Percentiles rank a stretch among this genome's conserved stretches.
Evolutionary conservation across 805 yeast genomes (phyloP).

Genomic region (Kazachstania kunashirensis): DNA sequence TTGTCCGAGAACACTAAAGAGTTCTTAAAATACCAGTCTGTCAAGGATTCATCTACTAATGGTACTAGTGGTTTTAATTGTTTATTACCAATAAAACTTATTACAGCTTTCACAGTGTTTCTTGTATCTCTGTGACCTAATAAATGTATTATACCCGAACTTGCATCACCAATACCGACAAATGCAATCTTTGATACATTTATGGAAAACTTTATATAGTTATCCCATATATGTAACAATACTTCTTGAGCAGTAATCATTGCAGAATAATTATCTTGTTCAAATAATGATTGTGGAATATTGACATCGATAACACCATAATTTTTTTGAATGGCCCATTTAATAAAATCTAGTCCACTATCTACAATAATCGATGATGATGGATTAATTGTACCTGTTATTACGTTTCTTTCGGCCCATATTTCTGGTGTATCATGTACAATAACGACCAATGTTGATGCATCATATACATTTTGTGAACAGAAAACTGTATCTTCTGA

Average conservation of each 20-base stretch:
- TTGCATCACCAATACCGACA: slow-evolving; percentile 84
- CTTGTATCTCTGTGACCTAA: slow-evolving; percentile 70
- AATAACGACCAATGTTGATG: slow-evolving; percentile 55
- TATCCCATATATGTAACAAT: slow-evolving; percentile 79
- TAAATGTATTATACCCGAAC: slow-evolving; percentile 76
- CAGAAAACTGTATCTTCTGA: slow-evolving; percentile 35
- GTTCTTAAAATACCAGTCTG: slow-evolving; percentile 85
- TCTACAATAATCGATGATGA: slow-evolving; percentile 67
- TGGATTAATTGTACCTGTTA: slow-evolving; percentile 68
- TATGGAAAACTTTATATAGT: slow-evolving; percentile 64
- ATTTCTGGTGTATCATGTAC: slow-evolving; percentile 89
- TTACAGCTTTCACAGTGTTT: slow-evolving; percentile 59
- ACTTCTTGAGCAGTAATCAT: slow-evolving; percentile 67
- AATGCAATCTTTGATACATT: slow-evolving; percentile 61
- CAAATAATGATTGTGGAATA: slow-evolving; percentile 47
- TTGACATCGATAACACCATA: slow-evolving; percentile 80
- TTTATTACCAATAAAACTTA: slow-evolving; percentile 58
- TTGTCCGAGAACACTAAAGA: slow-evolving; percentile 72
- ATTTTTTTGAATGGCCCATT: slow-evolving; percentile 51
- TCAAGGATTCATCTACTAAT: slow-evolving; percentile 76
- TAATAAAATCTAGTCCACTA: slow-evolving; percentile 57
- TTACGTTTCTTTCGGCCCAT: slow-evolving; percentile 79
- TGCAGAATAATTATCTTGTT: slow-evolving; percentile 49
- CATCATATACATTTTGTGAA: slow-evolving; percentile 56
- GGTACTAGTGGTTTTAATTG: slow-evolving; percentile 75